Evolutionary conservation across 73 alveolate species (phyloP), one percentile per base, ranked within the genome.

Genomic region (Paramecium pentaurelia): DNA sequence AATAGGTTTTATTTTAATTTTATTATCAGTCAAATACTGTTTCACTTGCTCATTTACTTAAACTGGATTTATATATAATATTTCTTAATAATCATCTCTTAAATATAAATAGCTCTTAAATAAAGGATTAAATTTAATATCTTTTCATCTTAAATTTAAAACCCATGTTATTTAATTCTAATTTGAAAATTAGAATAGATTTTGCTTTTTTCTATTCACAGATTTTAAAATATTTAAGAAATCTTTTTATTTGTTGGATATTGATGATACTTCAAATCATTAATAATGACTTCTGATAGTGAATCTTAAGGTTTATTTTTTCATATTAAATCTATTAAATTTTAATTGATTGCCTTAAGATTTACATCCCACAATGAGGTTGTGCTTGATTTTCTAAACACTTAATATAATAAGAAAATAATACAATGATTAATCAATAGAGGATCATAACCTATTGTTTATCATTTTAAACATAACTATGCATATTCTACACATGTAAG

Each of bases 121-220:
- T 3, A 98, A 96, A 0, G 99, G 99, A 94, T 98, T 98, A 95
- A 95, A 97, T 45, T 94, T 93, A 40, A 98, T 96, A 92, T 98
- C 99, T 8, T 84, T 40, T 60, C 99, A 99, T 89, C 99, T 92
- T 58, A 97, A 77, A 93, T 98, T 98, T 22, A 97, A 89, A 12
- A 97, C 68, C 99, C 99, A 97, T 28, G 98, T 99, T 37, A 98
- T 97, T 54, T 97, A 97, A 91, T 22, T 98, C 99, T 27, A 98
- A 95, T 16, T 96, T 95, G 6, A 96, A 83, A 14, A 96, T 92
- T 86, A 44, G 64, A 94, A 40, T 73, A 94, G 47, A 34, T 10
- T 36, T 86, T 28, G 86, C 83, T 14, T 47, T 86, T 84, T 40
- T 84, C 34, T 38, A 54, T 60, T 51, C n/a, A 2, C n/a, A 64